Evolutionary conservation across 2,329 filamentous ascomycete genomes (phyloP).

Genomic region (Mariannaea elegans): DNA sequence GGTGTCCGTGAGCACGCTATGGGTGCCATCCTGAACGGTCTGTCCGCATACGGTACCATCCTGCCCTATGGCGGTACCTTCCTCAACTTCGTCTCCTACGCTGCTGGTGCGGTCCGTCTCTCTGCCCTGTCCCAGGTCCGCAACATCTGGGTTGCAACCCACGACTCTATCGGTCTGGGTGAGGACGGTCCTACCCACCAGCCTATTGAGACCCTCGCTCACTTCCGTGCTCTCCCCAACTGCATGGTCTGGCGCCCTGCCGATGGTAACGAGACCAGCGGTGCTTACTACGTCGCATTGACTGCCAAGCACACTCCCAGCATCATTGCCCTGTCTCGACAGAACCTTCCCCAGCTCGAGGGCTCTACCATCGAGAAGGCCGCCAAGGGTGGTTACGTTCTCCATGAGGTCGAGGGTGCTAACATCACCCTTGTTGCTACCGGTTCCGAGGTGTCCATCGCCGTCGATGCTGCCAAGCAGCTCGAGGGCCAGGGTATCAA

Average conservation of each 20-base stretch:
- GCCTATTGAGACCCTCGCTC: conserved; percentile 96
- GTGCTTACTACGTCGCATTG: conserved; percentile 95
- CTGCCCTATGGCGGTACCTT: conserved; percentile 96
- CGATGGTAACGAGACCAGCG: conserved; percentile 97
- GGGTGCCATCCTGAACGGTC: conserved; percentile 94
- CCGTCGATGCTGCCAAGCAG: conserved; percentile 90
- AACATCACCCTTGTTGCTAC: conserved; percentile 91
- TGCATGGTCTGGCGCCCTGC: conserved; percentile 99
- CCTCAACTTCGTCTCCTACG: conserved; percentile 99
- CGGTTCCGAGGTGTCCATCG: conserved; percentile 94
- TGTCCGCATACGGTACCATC: conserved; percentile 93
- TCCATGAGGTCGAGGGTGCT: conserved; percentile 84
- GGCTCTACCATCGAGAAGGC: conserved; percentile 88
- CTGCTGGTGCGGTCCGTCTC: conserved; percentile 92
- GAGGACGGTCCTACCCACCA: conserved; percentile 99
- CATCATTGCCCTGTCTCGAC: conserved; percentile 93
- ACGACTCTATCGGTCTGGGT: conserved; percentile 98
- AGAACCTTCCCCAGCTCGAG: conserved; percentile 98
- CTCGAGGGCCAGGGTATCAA: conserved; percentile 89
- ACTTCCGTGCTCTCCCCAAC: conserved; percentile 99
- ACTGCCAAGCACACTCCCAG: conserved; percentile 90
- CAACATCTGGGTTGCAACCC: conserved; percentile 94
- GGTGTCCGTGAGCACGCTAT: conserved; percentile 93
- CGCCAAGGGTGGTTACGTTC: conserved; percentile 94
- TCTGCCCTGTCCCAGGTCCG: conserved; percentile 92